phyloP scores from a whole-genome alignment of 1,284 basidiomycete species.

The Ceratobasidium sp. region DNA sequence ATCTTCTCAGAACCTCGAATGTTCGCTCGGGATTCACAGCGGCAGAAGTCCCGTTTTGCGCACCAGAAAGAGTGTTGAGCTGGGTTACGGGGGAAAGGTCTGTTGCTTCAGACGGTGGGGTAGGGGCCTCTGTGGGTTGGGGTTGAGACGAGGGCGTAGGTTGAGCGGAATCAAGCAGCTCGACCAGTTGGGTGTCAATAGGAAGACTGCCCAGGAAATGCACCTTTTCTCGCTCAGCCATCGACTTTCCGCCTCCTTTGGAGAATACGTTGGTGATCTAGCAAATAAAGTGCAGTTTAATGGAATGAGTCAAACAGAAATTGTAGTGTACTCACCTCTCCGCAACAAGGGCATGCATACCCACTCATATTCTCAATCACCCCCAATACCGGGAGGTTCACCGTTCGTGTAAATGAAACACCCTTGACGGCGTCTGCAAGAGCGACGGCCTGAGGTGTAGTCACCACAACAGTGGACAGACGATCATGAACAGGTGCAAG shows the following conservation, averaged over 20 bases:
- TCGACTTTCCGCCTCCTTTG: conserved; percentile 87
- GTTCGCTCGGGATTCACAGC: conserved; percentile 42
- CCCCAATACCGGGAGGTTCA: conserved; percentile 88
- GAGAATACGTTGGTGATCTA: conserved; percentile 97
- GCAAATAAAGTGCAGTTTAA: conserved; percentile 44
- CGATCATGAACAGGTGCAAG: conserved; percentile 84
- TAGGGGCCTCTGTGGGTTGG: conserved; percentile 1
- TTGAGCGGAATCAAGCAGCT: conserved; percentile 78
- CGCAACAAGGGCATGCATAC: conserved; percentile 95
- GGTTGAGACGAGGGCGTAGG: conserved; percentile 1
- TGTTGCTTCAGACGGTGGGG: background rate
- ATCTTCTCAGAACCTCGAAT: conserved; percentile 62
- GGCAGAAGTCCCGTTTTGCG: conserved; percentile 42
- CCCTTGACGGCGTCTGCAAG: conserved; percentile 96
- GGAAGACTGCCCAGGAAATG: conserved; percentile 90
- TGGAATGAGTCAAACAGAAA: background rate
- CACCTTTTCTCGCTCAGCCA: conserved; percentile 79
- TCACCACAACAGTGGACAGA: conserved; percentile 87
- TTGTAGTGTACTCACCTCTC: conserved; percentile 48
- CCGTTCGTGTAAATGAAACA: conserved; percentile 90
- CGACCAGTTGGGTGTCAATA: conserved; percentile 91
- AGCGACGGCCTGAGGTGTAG: conserved; percentile 97
- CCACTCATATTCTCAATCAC: conserved; percentile 99
- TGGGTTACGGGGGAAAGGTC: conserved; percentile 43
- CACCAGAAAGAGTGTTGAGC: conserved; percentile 43